Base-by-base conservation (phyloP, 2,329 filamentous ascomycete genomes). In the Fusarium sp. region DNA sequence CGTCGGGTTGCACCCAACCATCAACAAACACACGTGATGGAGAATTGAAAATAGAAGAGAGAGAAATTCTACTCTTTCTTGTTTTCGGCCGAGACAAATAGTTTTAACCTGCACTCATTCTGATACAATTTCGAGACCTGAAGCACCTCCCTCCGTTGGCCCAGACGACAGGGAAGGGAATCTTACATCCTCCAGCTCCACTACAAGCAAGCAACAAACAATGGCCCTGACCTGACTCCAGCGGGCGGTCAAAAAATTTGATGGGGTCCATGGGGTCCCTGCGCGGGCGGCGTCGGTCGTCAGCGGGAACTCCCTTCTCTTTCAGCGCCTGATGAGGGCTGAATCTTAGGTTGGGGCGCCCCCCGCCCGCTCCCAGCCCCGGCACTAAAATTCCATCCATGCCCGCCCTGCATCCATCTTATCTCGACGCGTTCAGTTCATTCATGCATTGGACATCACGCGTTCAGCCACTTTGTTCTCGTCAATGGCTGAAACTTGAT, bases 271-370 rank as follows among this genome's bases (percentile, higher is more conserved):
- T 74, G 63, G 57, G 68, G 47, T 29, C 47, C 47, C 25, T 52
- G 42, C 42, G 14, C 42, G 6, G 22, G 20, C 47, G 47, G 25
- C 47, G 47, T 52, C 47, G 71, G 68, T 67, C 67, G 67, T 63
- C 67, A 66, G 68, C 68, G 68, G 71, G 65, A 69, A 47, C 58
- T 74, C 62, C 60, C 71, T 74, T 74, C 61, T 63, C 40, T 57
- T 74, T 42, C 71, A 74, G 67, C 35, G 71, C 61, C 60, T 36
- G 35, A 36, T 62, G 71, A 74, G 65, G 71, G 65, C 71, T 66
- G 63, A 68, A 61, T 50, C 42, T 68, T 36, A 36, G 35, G 35
- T 56, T 14, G 62, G 45, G 29, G 27, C 20, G 40, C 18, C 57
- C 68, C 64, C 64, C 47, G 56, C 68, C 29, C 47, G 14, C 33